Base-by-base conservation (phyloP, 768 basidiomycete genomes). In the Tephrocybe sp. region DNA sequence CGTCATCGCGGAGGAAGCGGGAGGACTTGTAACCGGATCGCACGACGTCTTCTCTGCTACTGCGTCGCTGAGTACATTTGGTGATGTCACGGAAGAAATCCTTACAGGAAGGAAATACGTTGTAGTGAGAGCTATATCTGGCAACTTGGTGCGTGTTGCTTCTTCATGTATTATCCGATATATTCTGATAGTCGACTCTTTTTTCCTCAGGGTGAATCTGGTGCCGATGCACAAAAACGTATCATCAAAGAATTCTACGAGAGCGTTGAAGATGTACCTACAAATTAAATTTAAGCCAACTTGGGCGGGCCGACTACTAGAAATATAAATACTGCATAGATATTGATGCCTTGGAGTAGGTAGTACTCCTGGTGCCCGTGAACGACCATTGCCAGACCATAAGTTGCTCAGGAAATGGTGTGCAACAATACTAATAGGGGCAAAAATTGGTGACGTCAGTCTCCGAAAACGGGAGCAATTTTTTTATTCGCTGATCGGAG, bases 1-100 rank as follows among this genome's bases (percentile, higher is more conserved):
- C 11, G 85, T 96, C 57, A 95, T 98, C 52, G 87, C 90, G 0
- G 80, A 90, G 53, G 96, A 96, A 64, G 89, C 95, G 0, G 96
- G 96, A 5, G 82, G 87, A 12, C 70, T 86, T 9, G 83, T 90
- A 25, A 86, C 87, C 15, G 92, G 91, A 27, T 84, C 84, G 41
- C 76, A 86, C 43, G 69, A 65, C 18, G 66, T 67, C 8, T 73
- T 83, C 53, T 64, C 69, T 2, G 55, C 68, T 9, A 69, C 77
- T 0, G 65, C 57, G 1, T 57, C 68, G 27, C 58, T 66, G 6
- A 58, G 58, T n/a, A 56, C 64, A 16, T 82, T 84, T 55, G 83
- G 84, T 38, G 78, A 82, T 34, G 79, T 87, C 11, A 84, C 82
- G 3, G 82, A 87, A 50, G 83, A 81, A 18, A 75, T 92, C 19